Evolutionary conservation across 2,329 filamentous ascomycete genomes (phyloP).

Genomic region (Hymenoscyphus salicellus): DNA sequence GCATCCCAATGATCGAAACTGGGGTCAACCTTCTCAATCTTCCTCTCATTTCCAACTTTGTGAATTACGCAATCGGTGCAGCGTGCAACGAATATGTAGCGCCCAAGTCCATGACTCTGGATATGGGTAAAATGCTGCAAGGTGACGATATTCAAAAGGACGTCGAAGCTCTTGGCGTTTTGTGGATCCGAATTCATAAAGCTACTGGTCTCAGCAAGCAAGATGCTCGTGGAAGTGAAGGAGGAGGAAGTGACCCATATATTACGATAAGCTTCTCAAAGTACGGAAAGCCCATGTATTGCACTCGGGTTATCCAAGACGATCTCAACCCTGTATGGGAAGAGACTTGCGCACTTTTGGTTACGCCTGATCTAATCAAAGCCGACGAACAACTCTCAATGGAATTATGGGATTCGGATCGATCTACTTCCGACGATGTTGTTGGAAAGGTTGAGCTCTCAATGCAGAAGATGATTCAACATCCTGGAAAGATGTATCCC

Average conservation of each 20-base stretch:
- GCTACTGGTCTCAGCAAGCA: constrained; percentile 88
- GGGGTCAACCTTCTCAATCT: constrained; percentile 90
- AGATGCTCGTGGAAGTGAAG: constrained; percentile 74
- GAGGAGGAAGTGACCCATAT: constrained; percentile 91
- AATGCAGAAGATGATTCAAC: constrained; percentile 91
- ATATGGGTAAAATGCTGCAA: constrained; percentile 84
- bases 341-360: constrained; percentile 78
- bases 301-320: constrained; percentile 92
- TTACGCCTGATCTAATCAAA: constrained; percentile 87
- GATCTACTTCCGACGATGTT: constrained; percentile 87
- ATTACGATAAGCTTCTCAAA: constrained; percentile 94
- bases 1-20: constrained; percentile 86
- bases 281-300: constrained; percentile 97
- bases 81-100: constrained; percentile 90
- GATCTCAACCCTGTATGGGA: constrained; percentile 91
- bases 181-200: constrained; percentile 89
- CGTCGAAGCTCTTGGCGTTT: constrained; percentile 77
- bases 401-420: constrained; percentile 94
- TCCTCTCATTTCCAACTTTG: constrained; percentile 91
- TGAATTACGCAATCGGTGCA: constrained; percentile 65
- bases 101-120: constrained; percentile 88
- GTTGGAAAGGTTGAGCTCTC: constrained; percentile 92
- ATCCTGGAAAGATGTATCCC: constrained; percentile 89
- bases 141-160: constrained; percentile 93
- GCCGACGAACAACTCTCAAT: constrained; percentile 90